phyloP scores from a whole-genome alignment of 495 filamentous ascomycete genomes.

The Apodospora peruviana region DNA sequence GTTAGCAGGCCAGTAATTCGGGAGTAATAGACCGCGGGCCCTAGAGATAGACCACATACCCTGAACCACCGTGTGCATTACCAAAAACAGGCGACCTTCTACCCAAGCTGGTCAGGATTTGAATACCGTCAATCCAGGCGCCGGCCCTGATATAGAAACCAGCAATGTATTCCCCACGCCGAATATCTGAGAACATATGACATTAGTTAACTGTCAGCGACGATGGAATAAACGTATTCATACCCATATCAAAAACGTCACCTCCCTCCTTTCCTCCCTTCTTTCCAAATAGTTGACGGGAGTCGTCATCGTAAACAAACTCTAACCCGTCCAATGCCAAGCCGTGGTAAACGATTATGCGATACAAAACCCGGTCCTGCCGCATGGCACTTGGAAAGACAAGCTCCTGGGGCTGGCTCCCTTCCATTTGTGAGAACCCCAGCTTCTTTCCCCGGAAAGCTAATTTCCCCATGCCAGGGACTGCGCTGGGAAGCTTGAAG shows the following conservation, averaged over 20 bases:
- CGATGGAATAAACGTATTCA: constrained; percentile 15
- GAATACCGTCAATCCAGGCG: constrained; percentile 82
- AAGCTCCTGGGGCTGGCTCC: constrained; percentile 65
- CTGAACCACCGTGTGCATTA: constrained; percentile 72
- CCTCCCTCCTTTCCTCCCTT: constrained; percentile 68
- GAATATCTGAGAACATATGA: constrained; percentile 54
- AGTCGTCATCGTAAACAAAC: constrained; percentile 86
- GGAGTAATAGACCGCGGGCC: too few relatives aligned
- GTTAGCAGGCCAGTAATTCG: too few relatives aligned
- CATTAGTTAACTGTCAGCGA: neutral
- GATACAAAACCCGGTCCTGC: constrained; percentile 67
- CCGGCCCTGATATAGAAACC: constrained; percentile 84
- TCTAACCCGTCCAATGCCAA: constrained; percentile 79
- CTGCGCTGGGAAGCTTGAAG: constrained; percentile 53
- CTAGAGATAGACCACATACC: constrained; percentile 48
- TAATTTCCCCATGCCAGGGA: constrained; percentile 52
- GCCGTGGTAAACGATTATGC: constrained; percentile 74
- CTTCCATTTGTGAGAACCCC: constrained; percentile 67
- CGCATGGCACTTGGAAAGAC: constrained; percentile 65
- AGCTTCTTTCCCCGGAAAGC: constrained; percentile 74
- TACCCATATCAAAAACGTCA: constrained; percentile 72
- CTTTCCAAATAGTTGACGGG: constrained; percentile 86
- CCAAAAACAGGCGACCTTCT: constrained; percentile 82
- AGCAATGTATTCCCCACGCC: constrained; percentile 77
- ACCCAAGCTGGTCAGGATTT: constrained; percentile 83